A percentile compares a stretch with the other conserved stretches of the same genome.
These are phyloP conservation scores for Cyberlindnera galapagoensis DNA, from an alignment of 805 yeast species.

Conservation along the genomic window DNA sequence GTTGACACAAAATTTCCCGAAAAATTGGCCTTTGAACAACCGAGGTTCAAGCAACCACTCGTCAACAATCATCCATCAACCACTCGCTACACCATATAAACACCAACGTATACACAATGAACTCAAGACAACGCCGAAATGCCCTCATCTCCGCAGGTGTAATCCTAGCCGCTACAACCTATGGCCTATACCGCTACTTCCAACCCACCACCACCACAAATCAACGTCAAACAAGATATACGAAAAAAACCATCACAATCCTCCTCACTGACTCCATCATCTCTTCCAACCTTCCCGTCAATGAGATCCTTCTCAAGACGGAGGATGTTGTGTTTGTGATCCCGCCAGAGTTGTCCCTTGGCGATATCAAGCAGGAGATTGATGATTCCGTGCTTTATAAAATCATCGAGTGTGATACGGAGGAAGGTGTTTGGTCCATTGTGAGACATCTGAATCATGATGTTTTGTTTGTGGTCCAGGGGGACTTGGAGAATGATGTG, in stretches of 20 bases:
- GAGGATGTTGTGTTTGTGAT: constrained; percentile 29
- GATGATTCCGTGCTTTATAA: constrained; percentile 24
- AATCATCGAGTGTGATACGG: constrained; percentile 34
- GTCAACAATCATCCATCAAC: too few species aligned
- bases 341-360: constrained; percentile 24
- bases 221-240: constrained; percentile 9
- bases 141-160: constrained; percentile 8
- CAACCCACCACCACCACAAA: too few species aligned
- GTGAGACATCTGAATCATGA: constrained; percentile 43
- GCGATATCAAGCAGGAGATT: constrained; percentile 16
- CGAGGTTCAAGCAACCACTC: too few species aligned
- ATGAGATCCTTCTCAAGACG: constrained; percentile 20
- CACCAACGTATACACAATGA: too few species aligned
- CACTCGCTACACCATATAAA: too few species aligned
- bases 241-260: constrained; percentile 20
- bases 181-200: constrained; percentile 10
- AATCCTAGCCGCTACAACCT: constrained; percentile 7
- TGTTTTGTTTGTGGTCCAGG: constrained; percentile 22
- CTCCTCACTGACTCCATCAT: constrained; percentile 23
- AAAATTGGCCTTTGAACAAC: too few species aligned
- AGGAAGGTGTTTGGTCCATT: constrained; percentile 47
- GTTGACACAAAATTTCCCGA: too few species aligned
- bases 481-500: constrained; percentile 22
- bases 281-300: constrained; percentile 20
- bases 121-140: constrained; percentile 5